Conservation (phyloP, 345 rosid genomes). For the Reutealis trisperma region DNA sequence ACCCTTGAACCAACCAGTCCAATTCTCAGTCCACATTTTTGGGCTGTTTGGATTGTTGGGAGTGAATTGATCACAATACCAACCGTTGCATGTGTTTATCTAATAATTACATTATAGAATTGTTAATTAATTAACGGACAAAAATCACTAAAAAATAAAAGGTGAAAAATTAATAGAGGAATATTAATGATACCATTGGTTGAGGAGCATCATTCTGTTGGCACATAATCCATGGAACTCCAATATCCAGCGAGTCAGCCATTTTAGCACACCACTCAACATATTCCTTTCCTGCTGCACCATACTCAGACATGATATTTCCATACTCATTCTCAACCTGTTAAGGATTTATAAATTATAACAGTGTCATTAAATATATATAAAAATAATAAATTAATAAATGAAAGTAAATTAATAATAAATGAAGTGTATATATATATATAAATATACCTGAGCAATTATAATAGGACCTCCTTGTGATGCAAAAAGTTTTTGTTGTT, state of each 20-base stretch:
- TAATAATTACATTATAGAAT: background rate
- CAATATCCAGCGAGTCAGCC: conserved; percentile 58
- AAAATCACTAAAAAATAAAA: too few species aligned
- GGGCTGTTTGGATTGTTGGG: conserved; percentile 42
- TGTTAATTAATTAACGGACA: too few species aligned
- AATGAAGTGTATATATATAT: too few species aligned
- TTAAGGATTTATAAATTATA: background rate
- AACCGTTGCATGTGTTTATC: conserved; percentile 59
- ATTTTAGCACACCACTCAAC: conserved; percentile 65
- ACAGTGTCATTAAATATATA: too few species aligned
- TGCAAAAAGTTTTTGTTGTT: conserved; percentile 60
- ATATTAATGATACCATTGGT: conserved; percentile 33
- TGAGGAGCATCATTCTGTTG: conserved; percentile 59
- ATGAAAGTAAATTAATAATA: too few species aligned
- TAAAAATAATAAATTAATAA: too few species aligned
- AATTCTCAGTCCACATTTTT: conserved; percentile 70
- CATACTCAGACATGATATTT: conserved; percentile 50
- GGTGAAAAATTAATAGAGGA: background rate
- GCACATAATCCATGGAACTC: conserved; percentile 91
- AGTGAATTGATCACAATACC: conserved; percentile 45
- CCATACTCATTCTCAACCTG: conserved; percentile 84
- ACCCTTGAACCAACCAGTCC: conserved; percentile 67
- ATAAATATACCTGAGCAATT: conserved; percentile 72
- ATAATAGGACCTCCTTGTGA: conserved; percentile 84
- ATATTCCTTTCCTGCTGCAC: conserved; percentile 59